A percentile compares a stretch with the other conserved stretches of the same genome.
phyloP scores from a whole-genome alignment of 106 monocot species.

The Phalaenopsis equestris region DNA sequence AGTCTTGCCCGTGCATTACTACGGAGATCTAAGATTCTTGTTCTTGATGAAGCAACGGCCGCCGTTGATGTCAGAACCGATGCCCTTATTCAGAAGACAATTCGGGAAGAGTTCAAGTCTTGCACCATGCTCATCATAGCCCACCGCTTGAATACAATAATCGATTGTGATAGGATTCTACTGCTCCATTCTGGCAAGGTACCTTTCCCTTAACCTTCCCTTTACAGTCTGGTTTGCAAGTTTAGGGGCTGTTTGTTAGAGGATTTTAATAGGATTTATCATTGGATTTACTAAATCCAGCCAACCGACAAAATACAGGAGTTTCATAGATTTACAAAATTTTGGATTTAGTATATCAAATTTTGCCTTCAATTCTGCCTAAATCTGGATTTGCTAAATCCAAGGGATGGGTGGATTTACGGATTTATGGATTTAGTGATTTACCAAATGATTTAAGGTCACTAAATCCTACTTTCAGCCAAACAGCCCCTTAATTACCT shows the following conservation, averaged over 20 bases:
- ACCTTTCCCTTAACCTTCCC: constrained; percentile 4
- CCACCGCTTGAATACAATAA: constrained; percentile 90
- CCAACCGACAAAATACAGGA: no score
- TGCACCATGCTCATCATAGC: constrained; percentile 99
- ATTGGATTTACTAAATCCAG: no score
- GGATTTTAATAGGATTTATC: no score
- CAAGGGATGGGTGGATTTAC: no score
- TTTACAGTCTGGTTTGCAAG: background rate
- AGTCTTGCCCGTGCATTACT: constrained; percentile 91
- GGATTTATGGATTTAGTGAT: no score
- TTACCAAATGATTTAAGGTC: no score
- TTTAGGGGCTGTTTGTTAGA: background rate
- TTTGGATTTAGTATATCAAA: no score
- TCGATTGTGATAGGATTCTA: constrained; percentile 87
- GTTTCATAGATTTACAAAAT: no score
- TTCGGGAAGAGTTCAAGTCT: constrained; percentile 90
- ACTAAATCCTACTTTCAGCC: no score
- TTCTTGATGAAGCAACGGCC: constrained; percentile 99
- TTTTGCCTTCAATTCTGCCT: no score
- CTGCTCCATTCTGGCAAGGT: constrained; percentile 91
- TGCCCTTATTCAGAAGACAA: constrained; percentile 96
- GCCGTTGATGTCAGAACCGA: constrained; percentile 99
- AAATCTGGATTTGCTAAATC: no score
- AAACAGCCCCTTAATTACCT: background rate
- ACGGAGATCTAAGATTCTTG: constrained; percentile 91